Evolutionary conservation across 495 filamentous ascomycete genomes (phyloP).

Genomic region (Penicillium simplicissimum): DNA sequence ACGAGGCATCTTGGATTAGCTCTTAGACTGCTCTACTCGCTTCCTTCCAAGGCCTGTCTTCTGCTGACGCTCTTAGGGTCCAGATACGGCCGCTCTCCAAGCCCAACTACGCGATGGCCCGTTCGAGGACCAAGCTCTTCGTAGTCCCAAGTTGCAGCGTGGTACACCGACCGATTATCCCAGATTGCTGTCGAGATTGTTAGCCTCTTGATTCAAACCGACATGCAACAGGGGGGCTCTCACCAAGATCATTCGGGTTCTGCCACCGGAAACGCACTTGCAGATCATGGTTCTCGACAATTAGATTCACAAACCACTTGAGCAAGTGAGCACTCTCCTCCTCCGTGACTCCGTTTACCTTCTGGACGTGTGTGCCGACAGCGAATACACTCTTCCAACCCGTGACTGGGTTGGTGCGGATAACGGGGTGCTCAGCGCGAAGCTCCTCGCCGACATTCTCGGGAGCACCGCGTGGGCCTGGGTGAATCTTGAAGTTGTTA

Average conservation of each 20-base stretch:
- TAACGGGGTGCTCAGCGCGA: slow-evolving; percentile 65
- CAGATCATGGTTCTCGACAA: slow-evolving; percentile 77
- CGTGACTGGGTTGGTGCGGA: slow-evolving; percentile 82
- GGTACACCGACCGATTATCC: slow-evolving; percentile 74
- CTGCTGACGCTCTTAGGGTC: slow-evolving; percentile 49
- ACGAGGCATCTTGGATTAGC: background rate
- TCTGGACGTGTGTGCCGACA: slow-evolving; percentile 58
- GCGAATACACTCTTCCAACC: slow-evolving; percentile 79
- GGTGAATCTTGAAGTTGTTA: slow-evolving; percentile 57
- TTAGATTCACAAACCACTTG: slow-evolving; percentile 60
- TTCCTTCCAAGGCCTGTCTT: slow-evolving; percentile 41
- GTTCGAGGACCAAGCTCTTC: slow-evolving; percentile 55
- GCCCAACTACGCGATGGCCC: slow-evolving; percentile 62
- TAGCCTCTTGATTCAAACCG: background rate
- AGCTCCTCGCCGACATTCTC: slow-evolving; percentile 67
- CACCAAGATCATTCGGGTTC: slow-evolving; percentile 56
- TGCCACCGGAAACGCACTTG: slow-evolving; percentile 72
- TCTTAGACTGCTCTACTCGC: background rate
- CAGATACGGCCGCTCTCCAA: slow-evolving; percentile 72
- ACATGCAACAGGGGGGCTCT: background rate
- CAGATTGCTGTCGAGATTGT: slow-evolving; percentile 60
- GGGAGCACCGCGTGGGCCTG: slow-evolving; percentile 60
- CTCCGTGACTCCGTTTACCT: slow-evolving; percentile 66
- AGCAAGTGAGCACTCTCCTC: slow-evolving; percentile 64
- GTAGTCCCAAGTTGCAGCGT: slow-evolving; percentile 72